These are phyloP conservation scores for Annona squamosa DNA, from an alignment of 164 flowering plant genomes.

Conservation along the genomic window DNA sequence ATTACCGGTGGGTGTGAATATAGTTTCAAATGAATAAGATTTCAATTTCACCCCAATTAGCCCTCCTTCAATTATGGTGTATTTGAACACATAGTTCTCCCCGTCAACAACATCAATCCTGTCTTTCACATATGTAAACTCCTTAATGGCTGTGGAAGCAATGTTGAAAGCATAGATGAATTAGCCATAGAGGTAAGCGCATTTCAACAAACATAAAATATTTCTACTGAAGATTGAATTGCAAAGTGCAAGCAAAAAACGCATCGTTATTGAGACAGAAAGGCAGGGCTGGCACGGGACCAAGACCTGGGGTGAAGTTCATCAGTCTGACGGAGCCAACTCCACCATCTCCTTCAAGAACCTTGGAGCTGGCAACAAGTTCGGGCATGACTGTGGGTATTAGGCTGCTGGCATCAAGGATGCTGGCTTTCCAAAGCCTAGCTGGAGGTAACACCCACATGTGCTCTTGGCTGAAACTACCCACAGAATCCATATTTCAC, in stretches of 20 bases:
- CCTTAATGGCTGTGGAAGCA: background rate
- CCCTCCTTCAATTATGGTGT: slow-evolving; percentile 4
- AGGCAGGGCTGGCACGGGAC: background rate
- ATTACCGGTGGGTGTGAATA: background rate
- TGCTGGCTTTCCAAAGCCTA: background rate
- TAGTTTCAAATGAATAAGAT: background rate
- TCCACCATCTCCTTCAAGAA: background rate
- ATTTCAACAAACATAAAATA: no score
- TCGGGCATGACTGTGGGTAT: background rate
- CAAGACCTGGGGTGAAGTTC: background rate
- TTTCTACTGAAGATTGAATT: no score
- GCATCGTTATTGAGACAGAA: background rate
- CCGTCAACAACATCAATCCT: background rate
- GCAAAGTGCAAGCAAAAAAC: no score
- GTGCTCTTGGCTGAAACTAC: background rate
- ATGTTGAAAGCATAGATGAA: background rate
- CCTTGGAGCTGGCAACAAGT: background rate
- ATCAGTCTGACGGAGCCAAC: background rate
- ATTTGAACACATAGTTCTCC: background rate
- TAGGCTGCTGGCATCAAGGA: background rate
- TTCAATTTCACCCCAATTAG: background rate
- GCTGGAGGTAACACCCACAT: background rate
- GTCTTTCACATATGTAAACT: slow-evolving; percentile 4
- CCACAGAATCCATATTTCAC: background rate
- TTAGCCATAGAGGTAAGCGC: no score